Evolutionary conservation across 1,284 basidiomycete species (phyloP), one percentile per base, ranked within the genome.

Genomic region (Lignosus rhinocerotis): DNA sequence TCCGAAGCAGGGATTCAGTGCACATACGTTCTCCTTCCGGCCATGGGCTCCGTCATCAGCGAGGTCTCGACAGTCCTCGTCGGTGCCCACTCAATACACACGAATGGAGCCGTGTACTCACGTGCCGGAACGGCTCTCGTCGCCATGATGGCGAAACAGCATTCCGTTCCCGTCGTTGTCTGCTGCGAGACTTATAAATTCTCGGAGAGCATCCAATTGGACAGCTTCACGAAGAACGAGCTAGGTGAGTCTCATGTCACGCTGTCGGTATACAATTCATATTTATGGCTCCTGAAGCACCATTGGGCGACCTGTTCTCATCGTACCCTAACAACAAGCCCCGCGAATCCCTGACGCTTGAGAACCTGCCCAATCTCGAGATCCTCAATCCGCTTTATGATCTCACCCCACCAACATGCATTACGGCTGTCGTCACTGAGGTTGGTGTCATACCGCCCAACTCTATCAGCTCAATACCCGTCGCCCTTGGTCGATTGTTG

Each of bases 161-260:
- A 91, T 69, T 88, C 88, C 19, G 89, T 98, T 1, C 97, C 97
- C 7, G 94, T 98, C 16, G 87, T 99, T 51, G 94, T 96, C 16
- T 98, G 95, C 68, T 97, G 96, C 67, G 97, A 99, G 76, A 99
- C 97, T 17, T 98, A 98, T 80, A 99, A 99, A 74, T 98, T 97
- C 69, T 92, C 92, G 21, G 97, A 99, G 67, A 86, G 88, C 36
- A 90, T 99, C 36, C 90, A 94, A 72, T 79, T 99, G 51, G 97
- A 99, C 74, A 92, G 92, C 33, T 94, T 99, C 64, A 94, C 93
- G 32, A 94, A 93, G 73, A 99, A 99, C 72, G 97, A 99, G 75
- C 79, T 97, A 36, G 94, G 95, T 89, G 67, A 70, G 80, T 68
- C 3, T 3, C 33, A 42, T 19, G 7, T 53, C 21, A 8, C 38